phyloP scores from a whole-genome alignment of 208 protist species.

The Trichomonas vaginalis region DNA sequence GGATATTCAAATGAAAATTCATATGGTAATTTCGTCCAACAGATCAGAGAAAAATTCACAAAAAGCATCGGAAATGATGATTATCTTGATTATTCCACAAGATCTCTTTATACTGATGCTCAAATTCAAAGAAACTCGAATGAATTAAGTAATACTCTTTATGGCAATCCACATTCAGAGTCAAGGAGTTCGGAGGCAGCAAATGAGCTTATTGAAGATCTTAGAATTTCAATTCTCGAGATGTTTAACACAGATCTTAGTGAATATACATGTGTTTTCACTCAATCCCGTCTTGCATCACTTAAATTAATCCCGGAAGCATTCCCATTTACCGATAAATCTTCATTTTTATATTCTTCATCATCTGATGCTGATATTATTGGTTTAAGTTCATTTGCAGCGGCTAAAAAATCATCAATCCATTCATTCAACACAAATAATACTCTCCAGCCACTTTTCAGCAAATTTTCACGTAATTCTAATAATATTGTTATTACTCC shows the following conservation, averaged over 20 bases:
- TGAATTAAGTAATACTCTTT: not conserved
- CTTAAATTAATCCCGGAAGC: not conserved
- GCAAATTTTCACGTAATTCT: not conserved
- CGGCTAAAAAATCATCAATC: not conserved
- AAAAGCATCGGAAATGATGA: not conserved
- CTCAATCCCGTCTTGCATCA: not conserved
- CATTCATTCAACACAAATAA: not conserved
- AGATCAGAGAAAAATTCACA: not conserved
- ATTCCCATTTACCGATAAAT: not conserved
- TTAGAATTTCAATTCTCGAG: not conserved
- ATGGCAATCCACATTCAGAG: slow-evolving; percentile 7
- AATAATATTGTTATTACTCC: not conserved
- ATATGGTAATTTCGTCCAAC: not conserved
- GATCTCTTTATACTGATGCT: not conserved
- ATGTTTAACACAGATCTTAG: not conserved
- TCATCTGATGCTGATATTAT: not conserved
- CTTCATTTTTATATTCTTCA: not conserved
- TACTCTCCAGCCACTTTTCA: not conserved
- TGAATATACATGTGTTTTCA: not conserved
- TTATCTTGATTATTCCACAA: not conserved
- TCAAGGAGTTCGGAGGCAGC: not conserved
- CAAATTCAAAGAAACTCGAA: not conserved
- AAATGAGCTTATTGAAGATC: not conserved
- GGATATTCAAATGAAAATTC: not conserved
- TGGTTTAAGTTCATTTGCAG: not conserved